Percentiles rank a stretch among this genome's conserved stretches.
phyloP scores from a whole-genome alignment of 257 asterid species.

The Phtheirospermum japonicum region DNA sequence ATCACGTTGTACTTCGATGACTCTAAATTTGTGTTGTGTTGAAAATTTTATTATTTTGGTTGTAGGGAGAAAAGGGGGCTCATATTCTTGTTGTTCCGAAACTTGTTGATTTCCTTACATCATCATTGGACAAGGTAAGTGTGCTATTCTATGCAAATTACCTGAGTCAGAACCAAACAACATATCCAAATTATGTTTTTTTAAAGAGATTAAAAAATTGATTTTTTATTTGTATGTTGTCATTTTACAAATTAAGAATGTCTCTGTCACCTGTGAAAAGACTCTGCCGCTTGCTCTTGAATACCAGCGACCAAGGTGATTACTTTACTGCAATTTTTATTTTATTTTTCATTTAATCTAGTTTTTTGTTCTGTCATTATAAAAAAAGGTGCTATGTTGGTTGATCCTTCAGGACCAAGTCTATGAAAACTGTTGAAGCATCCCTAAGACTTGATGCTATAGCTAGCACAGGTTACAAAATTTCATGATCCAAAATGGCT shows the following conservation, averaged over 20 bases:
- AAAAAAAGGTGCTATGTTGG: slow-evolving; percentile 15
- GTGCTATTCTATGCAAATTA: background rate
- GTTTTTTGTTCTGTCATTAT: slow-evolving; percentile 14
- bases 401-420: slow-evolving; percentile 55
- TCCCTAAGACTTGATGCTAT: slow-evolving; percentile 84
- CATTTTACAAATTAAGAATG: slow-evolving; percentile 74
- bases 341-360: background rate
- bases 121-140: slow-evolving; percentile 77
- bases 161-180: background rate
- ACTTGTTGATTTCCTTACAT: slow-evolving; percentile 69
- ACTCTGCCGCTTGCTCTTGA: slow-evolving; percentile 89
- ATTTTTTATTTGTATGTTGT: slow-evolving; percentile 17
- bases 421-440: slow-evolving; percentile 73
- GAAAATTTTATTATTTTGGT: slow-evolving; percentile 3
- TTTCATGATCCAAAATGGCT: slow-evolving; percentile 94
- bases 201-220: background rate
- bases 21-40: slow-evolving; percentile 2
- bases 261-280: slow-evolving; percentile 74
- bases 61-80: slow-evolving; percentile 90
- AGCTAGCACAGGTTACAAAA: slow-evolving; percentile 94
- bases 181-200: background rate
- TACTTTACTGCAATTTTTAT: background rate
- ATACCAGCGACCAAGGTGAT: slow-evolving; percentile 88
- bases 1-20: background rate
- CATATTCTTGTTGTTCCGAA: slow-evolving; percentile 89